phyloP scores from a whole-genome alignment of 441 rosid species.

The Pelargonium cotyledonis region DNA sequence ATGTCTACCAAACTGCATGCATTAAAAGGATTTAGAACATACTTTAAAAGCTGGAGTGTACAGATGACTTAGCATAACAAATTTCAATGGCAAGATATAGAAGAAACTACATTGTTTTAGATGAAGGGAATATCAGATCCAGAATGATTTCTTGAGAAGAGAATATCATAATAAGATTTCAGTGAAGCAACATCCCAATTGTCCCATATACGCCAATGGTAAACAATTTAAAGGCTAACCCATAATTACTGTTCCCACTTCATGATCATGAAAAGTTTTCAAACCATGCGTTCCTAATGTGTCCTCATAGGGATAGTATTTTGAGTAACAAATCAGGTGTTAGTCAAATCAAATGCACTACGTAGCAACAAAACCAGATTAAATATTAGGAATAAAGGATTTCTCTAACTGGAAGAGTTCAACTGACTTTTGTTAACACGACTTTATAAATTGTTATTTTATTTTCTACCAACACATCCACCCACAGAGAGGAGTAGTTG shows the following conservation, averaged over 20 bases:
- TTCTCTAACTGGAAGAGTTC: constrained; percentile 1
- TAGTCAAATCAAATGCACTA: background rate
- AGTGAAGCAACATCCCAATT: background rate
- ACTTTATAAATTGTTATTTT: background rate
- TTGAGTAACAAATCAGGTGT: background rate
- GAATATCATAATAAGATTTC: background rate
- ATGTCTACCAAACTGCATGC: constrained; percentile 65
- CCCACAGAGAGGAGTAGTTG: no score
- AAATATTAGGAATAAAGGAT: background rate
- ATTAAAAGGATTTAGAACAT: constrained; percentile 17
- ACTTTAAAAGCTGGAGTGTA: constrained; percentile 20
- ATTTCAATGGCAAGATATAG: background rate
- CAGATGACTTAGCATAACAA: background rate
- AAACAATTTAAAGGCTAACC: constrained; percentile 1
- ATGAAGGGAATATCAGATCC: background rate
- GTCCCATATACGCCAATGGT: background rate
- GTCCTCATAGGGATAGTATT: no score
- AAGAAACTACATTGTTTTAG: background rate
- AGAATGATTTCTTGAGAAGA: constrained; percentile 3
- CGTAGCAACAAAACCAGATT: background rate
- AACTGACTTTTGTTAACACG: background rate
- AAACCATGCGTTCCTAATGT: background rate
- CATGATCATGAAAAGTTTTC: background rate
- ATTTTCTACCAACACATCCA: no score
- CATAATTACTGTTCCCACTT: background rate